phyloP scores from a whole-genome alignment of 139 green algal genomes.

The Dunaliella primolecta region DNA sequence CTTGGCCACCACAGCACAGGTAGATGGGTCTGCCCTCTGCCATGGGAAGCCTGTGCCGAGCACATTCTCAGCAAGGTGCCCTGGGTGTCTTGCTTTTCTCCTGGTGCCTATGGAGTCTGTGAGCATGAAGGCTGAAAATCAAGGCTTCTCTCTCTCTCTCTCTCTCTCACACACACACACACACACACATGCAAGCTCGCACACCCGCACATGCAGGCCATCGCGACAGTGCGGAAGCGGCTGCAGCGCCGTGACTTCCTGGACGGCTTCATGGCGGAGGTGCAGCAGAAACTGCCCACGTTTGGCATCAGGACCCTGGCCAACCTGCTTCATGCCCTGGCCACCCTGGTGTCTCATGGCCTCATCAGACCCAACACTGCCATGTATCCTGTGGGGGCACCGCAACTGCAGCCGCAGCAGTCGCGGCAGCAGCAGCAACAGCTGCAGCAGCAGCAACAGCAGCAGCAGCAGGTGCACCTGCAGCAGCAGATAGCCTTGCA shows the following conservation, averaged over 20 bases:
- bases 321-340: slow-evolving; percentile 34
- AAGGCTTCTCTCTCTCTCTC: too few relatives aligned
- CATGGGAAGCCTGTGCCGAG: too few relatives aligned
- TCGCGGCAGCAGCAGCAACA: background rate
- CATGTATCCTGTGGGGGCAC: background rate
- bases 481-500: background rate
- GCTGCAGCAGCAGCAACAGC: background rate
- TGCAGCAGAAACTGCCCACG: slow-evolving; percentile 30
- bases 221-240: background rate
- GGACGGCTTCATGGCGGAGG: slow-evolving; percentile 35
- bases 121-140: too few relatives aligned
- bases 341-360: background rate
- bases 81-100: too few relatives aligned
- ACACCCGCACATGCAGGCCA: background rate
- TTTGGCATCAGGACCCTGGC: slow-evolving; percentile 25
- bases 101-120: too few relatives aligned
- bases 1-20: slow-evolving; percentile 33
- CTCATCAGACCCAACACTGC: background rate
- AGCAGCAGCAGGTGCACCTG: background rate
- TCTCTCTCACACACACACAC: background rate
- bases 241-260: slow-evolving; percentile 25
- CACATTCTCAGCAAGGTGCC: too few relatives aligned
- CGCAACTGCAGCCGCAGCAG: background rate
- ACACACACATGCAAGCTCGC: background rate
- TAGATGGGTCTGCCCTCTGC: background rate